These are phyloP conservation scores for Colletotrichum echinochloae DNA, from an alignment of 2,329 filamentous ascomycete species.

Conservation along the genomic window DNA sequence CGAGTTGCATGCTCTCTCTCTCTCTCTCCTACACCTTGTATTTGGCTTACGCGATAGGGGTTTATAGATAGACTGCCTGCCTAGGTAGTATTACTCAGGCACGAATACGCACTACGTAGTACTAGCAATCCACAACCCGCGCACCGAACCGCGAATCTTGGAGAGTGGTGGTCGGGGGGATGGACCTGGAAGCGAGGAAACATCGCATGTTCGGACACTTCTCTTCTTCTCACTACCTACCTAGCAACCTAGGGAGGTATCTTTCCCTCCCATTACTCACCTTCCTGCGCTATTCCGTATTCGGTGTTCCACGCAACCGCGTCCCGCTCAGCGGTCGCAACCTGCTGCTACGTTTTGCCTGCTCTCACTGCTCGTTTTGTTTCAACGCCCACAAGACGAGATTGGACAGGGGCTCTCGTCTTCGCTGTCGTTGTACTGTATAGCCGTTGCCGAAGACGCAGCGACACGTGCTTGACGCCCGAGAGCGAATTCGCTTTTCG, in stretches of 20 bases:
- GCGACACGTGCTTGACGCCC: constrained; percentile 28
- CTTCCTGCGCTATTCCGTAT: neutral
- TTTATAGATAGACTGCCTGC: neutral
- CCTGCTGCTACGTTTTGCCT: neutral
- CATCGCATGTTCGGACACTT: constrained; percentile 38
- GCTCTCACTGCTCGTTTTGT: constrained; percentile 19
- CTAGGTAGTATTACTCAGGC: neutral
- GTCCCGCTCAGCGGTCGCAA: constrained; percentile 8
- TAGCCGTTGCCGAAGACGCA: constrained; percentile 26
- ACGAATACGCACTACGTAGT: neutral
- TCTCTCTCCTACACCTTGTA: neutral
- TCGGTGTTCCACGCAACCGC: neutral
- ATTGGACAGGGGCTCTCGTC: neutral
- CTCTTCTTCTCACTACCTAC: constrained; percentile 9
- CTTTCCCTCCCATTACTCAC: neutral
- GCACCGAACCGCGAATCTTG: constrained; percentile 15
- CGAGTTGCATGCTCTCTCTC: neutral
- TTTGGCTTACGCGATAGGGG: constrained; percentile 15
- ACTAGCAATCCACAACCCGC: constrained; percentile 25
- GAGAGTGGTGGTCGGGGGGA: constrained; percentile 11
- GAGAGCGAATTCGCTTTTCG: constrained; percentile 10
- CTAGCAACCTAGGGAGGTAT: too few species aligned
- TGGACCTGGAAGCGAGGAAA: constrained; percentile 35
- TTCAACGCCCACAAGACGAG: constrained; percentile 36
- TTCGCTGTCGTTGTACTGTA: neutral